These are phyloP conservation scores for Fusarium newnesense DNA, from an alignment of 2,329 filamentous ascomycete species.

Conservation along the genomic window DNA sequence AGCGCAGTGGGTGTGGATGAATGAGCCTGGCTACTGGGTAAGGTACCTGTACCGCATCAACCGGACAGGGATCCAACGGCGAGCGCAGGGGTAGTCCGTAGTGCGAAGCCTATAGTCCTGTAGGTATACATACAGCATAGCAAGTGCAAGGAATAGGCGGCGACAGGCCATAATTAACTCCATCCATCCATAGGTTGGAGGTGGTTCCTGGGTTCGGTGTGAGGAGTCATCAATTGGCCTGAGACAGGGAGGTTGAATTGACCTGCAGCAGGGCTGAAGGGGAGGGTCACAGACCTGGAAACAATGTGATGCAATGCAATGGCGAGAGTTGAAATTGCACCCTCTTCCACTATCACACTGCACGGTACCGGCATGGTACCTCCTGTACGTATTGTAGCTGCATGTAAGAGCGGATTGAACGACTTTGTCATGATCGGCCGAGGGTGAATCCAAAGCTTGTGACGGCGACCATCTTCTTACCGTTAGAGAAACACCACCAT, in stretches of 20 bases:
- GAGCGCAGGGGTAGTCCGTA: conserved; percentile 3
- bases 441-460: conserved; percentile 22
- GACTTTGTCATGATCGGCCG: conserved; percentile 1
- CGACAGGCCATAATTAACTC: conserved; percentile 2
- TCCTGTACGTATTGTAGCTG: conserved; percentile 1
- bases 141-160: conserved; percentile 8
- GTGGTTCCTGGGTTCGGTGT: conserved; percentile 39
- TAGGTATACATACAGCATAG: conserved; percentile 7
- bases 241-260: conserved; percentile 35
- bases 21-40: conserved; percentile 33
- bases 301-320: conserved; percentile 24
- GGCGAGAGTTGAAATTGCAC: conserved; percentile 21
- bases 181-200: conserved; percentile 22
- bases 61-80: conserved; percentile 21
- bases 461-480: conserved; percentile 8
- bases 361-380: background rate
- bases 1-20: conserved; percentile 39
- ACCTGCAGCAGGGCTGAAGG: conserved; percentile 45
- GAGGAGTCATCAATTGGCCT: conserved; percentile 44
- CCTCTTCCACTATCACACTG: background rate
- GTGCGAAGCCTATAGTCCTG: background rate
- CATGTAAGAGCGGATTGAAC: conserved; percentile 13
- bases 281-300: conserved; percentile 32
- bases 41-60: conserved; percentile 27
- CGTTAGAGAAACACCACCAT: conserved; percentile 3